A percentile compares a stretch with the other conserved stretches of the same genome.
Evolutionary conservation across 2,329 filamentous ascomycete species (phyloP).

Genomic region (Fusarium algeriense): DNA sequence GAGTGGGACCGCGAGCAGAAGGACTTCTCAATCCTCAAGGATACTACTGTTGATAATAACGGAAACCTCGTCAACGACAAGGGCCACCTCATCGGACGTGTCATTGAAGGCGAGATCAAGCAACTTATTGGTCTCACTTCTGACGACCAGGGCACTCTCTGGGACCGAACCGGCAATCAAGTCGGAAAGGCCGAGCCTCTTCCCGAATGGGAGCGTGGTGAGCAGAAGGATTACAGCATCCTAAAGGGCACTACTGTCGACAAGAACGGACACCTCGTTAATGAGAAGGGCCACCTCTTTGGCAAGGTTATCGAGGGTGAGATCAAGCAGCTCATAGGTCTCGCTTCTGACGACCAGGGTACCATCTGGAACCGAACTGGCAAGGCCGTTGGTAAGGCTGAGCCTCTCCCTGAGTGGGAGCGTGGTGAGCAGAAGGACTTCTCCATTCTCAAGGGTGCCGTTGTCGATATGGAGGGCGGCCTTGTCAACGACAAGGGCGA

Average conservation of each 20-base stretch:
- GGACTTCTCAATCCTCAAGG: constrained; percentile 39
- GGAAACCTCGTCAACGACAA: constrained; percentile 68
- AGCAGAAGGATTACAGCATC: constrained; percentile 40
- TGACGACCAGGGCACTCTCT: constrained; percentile 75
- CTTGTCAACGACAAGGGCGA: constrained; percentile 65
- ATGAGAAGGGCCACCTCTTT: constrained; percentile 65
- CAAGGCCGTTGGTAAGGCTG: constrained; percentile 73
- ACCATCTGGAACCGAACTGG: constrained; percentile 73
- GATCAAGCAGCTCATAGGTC: constrained; percentile 72
- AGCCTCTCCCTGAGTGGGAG: constrained; percentile 70
- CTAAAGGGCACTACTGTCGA: constrained; percentile 66
- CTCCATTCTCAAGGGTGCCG: constrained; percentile 34
- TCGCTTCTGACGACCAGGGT: constrained; percentile 74
- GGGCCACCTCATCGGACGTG: constrained; percentile 68
- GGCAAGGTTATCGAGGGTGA: constrained; percentile 76
- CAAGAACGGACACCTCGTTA: constrained; percentile 69
- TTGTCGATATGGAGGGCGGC: constrained; percentile 64
- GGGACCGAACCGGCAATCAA: constrained; percentile 71
- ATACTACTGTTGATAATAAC: constrained; percentile 71
- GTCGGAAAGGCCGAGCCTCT: constrained; percentile 77
- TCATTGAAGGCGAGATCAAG: constrained; percentile 72
- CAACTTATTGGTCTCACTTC: constrained; percentile 73
- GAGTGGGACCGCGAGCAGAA: constrained; percentile 60
- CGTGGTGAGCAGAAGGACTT: constrained; percentile 54
- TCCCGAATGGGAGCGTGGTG: constrained; percentile 63